Base-by-base conservation (phyloP, 2,329 filamentous ascomycete species). In the Cercospora zeina region DNA sequence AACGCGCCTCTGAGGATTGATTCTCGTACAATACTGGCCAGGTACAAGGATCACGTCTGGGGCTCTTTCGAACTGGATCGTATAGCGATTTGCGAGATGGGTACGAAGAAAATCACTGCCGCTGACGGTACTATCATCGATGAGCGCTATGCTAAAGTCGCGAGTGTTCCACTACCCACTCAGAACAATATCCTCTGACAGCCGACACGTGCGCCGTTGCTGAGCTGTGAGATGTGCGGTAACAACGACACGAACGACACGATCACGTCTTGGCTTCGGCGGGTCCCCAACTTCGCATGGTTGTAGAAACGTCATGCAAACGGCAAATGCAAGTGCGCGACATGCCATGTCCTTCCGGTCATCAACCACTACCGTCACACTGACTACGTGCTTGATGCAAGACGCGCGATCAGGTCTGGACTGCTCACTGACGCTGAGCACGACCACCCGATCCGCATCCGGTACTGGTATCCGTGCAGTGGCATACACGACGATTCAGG, bases 61-160 rank as follows among this genome's bases (percentile, higher is more conserved):
- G 86, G 89, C 58, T 77, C 85, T 55, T 79, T 93, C 24, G 78
- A 79, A 14, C 73, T 96, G n/a, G 85, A 91, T 61, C 84, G 80
- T 62, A 77, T 97, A 42, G 87, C 88, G 54, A 87, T 97, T 37
- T 97, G 91, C 73, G 87, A 85, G 72, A 96, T 97, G 93, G 91
- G 93, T 0, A 91, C 91, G 9, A 89, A 87, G 80, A 86, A 84
- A 69, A 78, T 85, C 30, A 78, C 83, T 7, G 77, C 82, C 36
- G 77, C 77, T 0, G 72, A 73, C 19, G 79, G 82, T 1, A 83
- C 77, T 13, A 74, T 81, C 1, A 68, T 84, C 36, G 79, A 78
- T 16, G 80, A 85, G 72, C 75, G 78, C 68, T 87, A 87, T 70
- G 77, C 74, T 24, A 78, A 81, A 62, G 77, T 86, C 59, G 79